These are phyloP conservation scores for Apophysomyces variabilis DNA, from an alignment of 371 early-diverging fungal genomes.

Conservation along the genomic window DNA sequence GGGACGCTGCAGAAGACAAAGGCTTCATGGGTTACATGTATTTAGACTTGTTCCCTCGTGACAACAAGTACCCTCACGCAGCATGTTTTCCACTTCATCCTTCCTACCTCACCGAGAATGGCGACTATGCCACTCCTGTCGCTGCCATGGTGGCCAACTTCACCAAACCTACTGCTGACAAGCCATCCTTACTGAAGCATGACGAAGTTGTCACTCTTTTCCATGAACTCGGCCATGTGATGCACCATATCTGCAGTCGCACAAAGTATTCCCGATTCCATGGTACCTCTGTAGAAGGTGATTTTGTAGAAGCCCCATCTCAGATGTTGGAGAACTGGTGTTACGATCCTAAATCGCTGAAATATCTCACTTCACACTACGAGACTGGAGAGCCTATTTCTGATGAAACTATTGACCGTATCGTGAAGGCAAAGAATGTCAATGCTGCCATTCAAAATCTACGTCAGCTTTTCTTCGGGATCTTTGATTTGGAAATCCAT, in stretches of 20 bases:
- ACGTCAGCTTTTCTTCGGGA: constrained; percentile 80
- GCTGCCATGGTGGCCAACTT: constrained; percentile 88
- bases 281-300: constrained; percentile 80
- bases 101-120: constrained; percentile 55
- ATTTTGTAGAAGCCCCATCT: constrained; percentile 93
- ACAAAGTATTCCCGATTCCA: constrained; percentile 78
- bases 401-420: constrained; percentile 67
- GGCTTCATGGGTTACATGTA: constrained; percentile 77
- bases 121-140: constrained; percentile 65
- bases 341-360: constrained; percentile 76
- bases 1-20: constrained; percentile 60
- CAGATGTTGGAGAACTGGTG: constrained; percentile 82
- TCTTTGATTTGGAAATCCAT: constrained; percentile 79
- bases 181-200: constrained; percentile 84
- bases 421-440: constrained; percentile 77
- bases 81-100: constrained; percentile 75
- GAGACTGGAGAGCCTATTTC: constrained; percentile 75
- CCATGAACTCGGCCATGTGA: constrained; percentile 86
- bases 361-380: constrained; percentile 74
- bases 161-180: constrained; percentile 73
- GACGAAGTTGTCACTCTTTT: constrained; percentile 78
- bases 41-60: constrained; percentile 80
- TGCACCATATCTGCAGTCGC: constrained; percentile 80
- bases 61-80: constrained; percentile 77
- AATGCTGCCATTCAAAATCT: constrained; percentile 74